Base-by-base conservation (phyloP, 768 basidiomycete species). In the Boletales sp. region DNA sequence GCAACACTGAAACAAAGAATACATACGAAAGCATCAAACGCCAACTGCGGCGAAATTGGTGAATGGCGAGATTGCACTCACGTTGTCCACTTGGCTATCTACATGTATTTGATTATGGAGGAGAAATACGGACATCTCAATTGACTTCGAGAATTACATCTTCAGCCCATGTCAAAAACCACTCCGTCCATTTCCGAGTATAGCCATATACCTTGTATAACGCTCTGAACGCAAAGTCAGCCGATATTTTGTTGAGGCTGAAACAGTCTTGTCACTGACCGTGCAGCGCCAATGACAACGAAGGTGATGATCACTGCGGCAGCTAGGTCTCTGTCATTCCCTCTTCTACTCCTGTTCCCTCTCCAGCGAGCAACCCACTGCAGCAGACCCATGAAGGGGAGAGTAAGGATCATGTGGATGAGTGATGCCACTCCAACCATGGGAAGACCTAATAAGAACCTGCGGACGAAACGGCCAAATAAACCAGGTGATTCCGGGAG, bases 91-190 rank as follows among this genome's bases (percentile, higher is more conserved):
- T 41, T 31, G 31, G 35, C 47, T 56, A 56, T 54, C 50, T 58
- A 54, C 55, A n/a, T 47, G 19, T 53, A 60, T 40, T 42, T 52
- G 50, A 44, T 48, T 53, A 51, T 32, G 44, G 42, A 39, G 18
- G 37, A 46, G 19, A 44, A 42, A 43, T 24, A 48, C 40, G 34
- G 41, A 54, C 13, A 32, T 18, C 44, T 72, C 65, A 80, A 54
- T 75, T 76, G 45, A 90, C 89, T 66, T 91, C 89, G 32, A 91
- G 70, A 51, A 91, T 90, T 3, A 82, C 84, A 64, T 89, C 84
- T 62, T 91, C 89, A 5, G 88, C 88, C 30, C 84, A 80, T 9
- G 81, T 71, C 31, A 91, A 72, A 18, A 86, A 47, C 19, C 80
- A 75, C 59, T 84, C 81, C 2, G 84, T 78, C 30, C 78, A 59